Evolutionary conservation across 192 early-diverging fungal species (phyloP).

Genomic region (Coemansia sp.): DNA sequence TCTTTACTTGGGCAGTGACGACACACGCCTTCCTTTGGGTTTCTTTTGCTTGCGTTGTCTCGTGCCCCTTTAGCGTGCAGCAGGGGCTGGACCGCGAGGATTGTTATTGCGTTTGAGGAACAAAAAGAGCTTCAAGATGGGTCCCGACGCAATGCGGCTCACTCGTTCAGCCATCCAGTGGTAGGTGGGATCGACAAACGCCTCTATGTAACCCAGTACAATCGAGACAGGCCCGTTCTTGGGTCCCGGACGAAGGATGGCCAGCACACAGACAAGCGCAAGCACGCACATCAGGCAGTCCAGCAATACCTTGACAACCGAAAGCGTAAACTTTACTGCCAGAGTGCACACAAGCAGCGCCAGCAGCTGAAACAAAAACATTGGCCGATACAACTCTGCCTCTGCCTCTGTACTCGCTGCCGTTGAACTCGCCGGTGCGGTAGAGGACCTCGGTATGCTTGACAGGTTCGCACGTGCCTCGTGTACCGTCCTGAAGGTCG

Average conservation of each 20-base stretch:
- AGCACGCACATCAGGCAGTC: conserved; percentile 28
- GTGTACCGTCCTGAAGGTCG: not conserved
- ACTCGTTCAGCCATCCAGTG: conserved; percentile 29
- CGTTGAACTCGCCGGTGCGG: not conserved
- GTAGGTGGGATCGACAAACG: conserved; percentile 39
- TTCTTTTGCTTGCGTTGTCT: not conserved
- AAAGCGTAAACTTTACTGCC: conserved; percentile 21
- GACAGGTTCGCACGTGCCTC: not conserved
- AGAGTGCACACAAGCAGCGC: conserved; percentile 23
- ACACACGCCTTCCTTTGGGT: not conserved
- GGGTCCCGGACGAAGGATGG: conserved; percentile 31
- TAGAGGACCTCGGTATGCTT: not conserved
- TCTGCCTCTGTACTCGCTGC: not conserved
- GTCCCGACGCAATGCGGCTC: conserved; percentile 14
- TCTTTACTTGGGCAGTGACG: conserved; percentile 3
- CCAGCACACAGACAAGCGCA: conserved; percentile 20
- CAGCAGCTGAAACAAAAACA: conserved; percentile 30
- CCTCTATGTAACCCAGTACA: conserved; percentile 34
- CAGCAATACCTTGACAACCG: conserved; percentile 34
- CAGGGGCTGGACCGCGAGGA: conserved; percentile 4
- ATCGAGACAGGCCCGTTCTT: conserved; percentile 25
- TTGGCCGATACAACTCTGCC: conserved; percentile 8
- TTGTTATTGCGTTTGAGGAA: conserved; percentile 14
- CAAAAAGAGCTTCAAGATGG: conserved; percentile 15
- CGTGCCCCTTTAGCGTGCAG: not conserved